These are phyloP conservation scores for Hysterangium stoloniferum DNA, from an alignment of 768 basidiomycete species.

Conservation along the genomic window DNA sequence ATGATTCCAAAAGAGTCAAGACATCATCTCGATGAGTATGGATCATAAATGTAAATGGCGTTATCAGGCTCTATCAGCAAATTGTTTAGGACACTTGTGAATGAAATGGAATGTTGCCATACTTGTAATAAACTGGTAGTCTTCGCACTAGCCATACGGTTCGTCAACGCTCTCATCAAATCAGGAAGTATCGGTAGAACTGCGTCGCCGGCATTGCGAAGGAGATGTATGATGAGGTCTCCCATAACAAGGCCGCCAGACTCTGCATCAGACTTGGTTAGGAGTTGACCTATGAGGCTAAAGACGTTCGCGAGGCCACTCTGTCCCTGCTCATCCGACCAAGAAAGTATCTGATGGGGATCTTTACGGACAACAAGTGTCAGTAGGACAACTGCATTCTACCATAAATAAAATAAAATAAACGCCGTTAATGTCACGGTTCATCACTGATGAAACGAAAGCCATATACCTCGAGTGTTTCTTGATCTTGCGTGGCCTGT, in stretches of 20 bases:
- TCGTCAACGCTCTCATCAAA: constrained; percentile 76
- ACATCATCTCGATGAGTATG: constrained; percentile 79
- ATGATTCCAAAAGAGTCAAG: constrained; percentile 66
- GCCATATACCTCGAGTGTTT: constrained; percentile 61
- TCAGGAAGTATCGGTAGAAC: constrained; percentile 83
- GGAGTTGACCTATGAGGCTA: constrained; percentile 64
- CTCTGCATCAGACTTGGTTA: constrained; percentile 74
- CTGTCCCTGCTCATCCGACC: constrained; percentile 59
- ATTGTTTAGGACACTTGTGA: background rate
- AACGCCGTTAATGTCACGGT: background rate
- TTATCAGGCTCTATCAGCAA: constrained; percentile 60
- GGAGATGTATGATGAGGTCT: constrained; percentile 88
- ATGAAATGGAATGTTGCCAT: constrained; percentile 12
- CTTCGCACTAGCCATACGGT: constrained; percentile 73
- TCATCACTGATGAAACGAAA: background rate
- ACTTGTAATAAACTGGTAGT: constrained; percentile 92
- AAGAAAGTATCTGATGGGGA: constrained; percentile 67
- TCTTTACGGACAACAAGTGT: constrained; percentile 86
- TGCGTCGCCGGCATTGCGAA: constrained; percentile 73
- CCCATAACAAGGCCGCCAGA: constrained; percentile 90
- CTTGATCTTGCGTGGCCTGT: constrained; percentile 70
- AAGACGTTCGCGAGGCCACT: constrained; percentile 73
- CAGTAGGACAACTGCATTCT: constrained; percentile 80
- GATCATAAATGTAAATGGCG: constrained; percentile 92
- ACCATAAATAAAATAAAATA: too few species aligned